These are phyloP conservation scores for Senecio squalidus DNA, from an alignment of 140 eudicot species.

Conservation along the genomic window DNA sequence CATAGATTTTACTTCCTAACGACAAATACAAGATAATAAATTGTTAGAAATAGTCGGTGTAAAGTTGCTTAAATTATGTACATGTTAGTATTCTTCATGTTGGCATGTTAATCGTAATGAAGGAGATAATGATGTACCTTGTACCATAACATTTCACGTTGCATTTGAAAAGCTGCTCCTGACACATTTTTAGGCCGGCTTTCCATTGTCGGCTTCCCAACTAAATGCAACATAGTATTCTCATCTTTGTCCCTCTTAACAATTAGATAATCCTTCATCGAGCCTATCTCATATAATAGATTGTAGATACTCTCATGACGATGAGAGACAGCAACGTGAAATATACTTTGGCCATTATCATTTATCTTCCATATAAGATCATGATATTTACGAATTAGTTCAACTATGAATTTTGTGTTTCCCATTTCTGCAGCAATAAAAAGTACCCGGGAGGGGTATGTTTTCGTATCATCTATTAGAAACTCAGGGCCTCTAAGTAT, in stretches of 20 bases:
- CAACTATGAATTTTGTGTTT: slow-evolving; percentile 15
- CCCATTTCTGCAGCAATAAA: slow-evolving; percentile 22
- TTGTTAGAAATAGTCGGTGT: background rate
- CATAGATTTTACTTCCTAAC: slow-evolving; percentile 11
- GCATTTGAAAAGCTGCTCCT: slow-evolving; percentile 23
- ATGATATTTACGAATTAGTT: slow-evolving; percentile 21
- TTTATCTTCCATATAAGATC: slow-evolving; percentile 26
- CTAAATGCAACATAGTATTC: slow-evolving; percentile 22
- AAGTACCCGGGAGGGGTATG: slow-evolving; percentile 5
- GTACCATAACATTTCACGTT: slow-evolving; percentile 16
- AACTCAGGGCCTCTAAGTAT: slow-evolving; percentile 15
- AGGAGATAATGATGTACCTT: slow-evolving; percentile 12
- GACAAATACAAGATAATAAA: too few relatives aligned
- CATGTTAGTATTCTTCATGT: background rate
- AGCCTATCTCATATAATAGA: slow-evolving; percentile 19
- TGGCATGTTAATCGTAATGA: background rate
- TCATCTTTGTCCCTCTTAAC: background rate
- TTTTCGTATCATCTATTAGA: background rate
- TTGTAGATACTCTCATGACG: slow-evolving; percentile 20
- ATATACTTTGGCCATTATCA: background rate
- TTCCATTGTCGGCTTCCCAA: background rate
- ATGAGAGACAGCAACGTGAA: slow-evolving; percentile 29
- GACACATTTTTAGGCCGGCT: background rate
- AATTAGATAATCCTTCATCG: slow-evolving; percentile 10
- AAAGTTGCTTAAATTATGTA: background rate